A percentile compares a stretch with the other conserved stretches of the same genome.
Conservation (phyloP, 805 yeast genomes). For the Millerozyma acaciae region DNA sequence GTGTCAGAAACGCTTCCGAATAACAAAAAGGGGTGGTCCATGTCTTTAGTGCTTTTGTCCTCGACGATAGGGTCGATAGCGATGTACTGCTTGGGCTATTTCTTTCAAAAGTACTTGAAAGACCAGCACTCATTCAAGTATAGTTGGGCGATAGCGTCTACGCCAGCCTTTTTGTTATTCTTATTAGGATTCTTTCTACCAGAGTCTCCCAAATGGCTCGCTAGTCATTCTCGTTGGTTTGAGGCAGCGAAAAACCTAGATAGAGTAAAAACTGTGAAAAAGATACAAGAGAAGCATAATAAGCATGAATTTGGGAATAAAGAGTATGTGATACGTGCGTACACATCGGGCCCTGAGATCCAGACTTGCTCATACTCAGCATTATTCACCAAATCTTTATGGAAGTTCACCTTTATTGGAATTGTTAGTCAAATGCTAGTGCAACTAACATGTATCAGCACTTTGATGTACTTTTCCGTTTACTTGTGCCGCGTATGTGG, state of each 20-base stretch:
- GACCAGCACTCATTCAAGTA: slow-evolving; percentile 3
- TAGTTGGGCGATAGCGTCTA: slow-evolving; percentile 17
- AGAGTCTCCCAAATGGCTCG: slow-evolving; percentile 31
- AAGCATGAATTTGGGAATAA: slow-evolving; percentile 13
- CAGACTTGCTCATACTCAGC: slow-evolving; percentile 22
- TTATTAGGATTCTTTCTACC: slow-evolving; percentile 20
- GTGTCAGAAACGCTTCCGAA: slow-evolving; percentile 25
- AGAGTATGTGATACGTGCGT: slow-evolving; percentile 21
- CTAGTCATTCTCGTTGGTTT: slow-evolving; percentile 28
- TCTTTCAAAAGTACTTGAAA: slow-evolving; percentile 10
- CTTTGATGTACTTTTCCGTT: slow-evolving; percentile 41
- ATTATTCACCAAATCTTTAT: slow-evolving; percentile 39
- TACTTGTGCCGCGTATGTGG: slow-evolving; percentile 49
- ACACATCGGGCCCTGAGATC: slow-evolving; percentile 16
- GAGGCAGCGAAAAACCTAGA: slow-evolving; percentile 29
- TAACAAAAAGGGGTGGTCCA: slow-evolving; percentile 17
- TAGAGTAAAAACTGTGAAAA: slow-evolving; percentile 8
- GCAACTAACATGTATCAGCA: slow-evolving; percentile 45
- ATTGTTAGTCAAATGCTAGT: slow-evolving; percentile 38
- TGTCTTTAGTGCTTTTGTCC: slow-evolving; percentile 21
- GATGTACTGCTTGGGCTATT: slow-evolving; percentile 13
- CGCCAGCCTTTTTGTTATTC: slow-evolving; percentile 19
- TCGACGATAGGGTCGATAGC: slow-evolving; percentile 16
- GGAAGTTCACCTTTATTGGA: slow-evolving; percentile 32
- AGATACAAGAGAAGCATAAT: slow-evolving; percentile 8